Evolutionary conservation across 768 basidiomycete species (phyloP), one percentile per base, ranked within the genome.

Genomic region (Leccinum uliginosum): DNA sequence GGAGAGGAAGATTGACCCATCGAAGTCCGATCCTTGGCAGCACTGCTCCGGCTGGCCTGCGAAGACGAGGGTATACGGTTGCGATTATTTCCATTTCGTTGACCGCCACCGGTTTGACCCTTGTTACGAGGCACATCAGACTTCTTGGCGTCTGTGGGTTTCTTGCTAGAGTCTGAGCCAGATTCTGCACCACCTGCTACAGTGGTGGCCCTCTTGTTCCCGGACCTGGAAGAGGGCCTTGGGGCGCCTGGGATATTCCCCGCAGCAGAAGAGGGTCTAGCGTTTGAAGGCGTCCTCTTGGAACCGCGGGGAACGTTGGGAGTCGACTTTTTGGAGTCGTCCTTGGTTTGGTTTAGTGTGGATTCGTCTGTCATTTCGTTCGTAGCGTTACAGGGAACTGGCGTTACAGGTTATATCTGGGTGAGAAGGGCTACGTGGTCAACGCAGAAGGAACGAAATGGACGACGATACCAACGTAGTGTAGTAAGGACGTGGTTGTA

Each of bases 311-410:
- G 76, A 66, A 75, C 75, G 57, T 75, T 79, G 64, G 77, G 43
- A 32, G 61, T 64, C 57, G 79, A 74, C 76, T 83, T 89, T 80
- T 81, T 89, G 43, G 64, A 11, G 72, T 89, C 87, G 67, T 91
- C 89, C 77, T 80, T 87, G 68, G 75, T 73, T 55, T 71, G 75
- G 50, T 68, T 67, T 50, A 61, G 58, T 73, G 78, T 79, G 68
- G 79, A 76, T 79, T 89, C 84, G 80, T 92, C 90, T 73, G 87
- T 89, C 90, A 92, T 92, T 74, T 85, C 83, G 86, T 83, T 89
- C 87, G 85, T 91, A 80, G 84, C 71, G 79, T 69, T 63, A 62
- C 56, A 74, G 67, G 62, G 69, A 75, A 63, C 62, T 66, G 71
- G 58, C 44, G 60, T 72, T 74, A 71, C 73, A 59, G 57, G 51